These are phyloP conservation scores for Globisporangium viniferum DNA, from an alignment of 352 stramenopile genomes.

Conservation along the genomic window DNA sequence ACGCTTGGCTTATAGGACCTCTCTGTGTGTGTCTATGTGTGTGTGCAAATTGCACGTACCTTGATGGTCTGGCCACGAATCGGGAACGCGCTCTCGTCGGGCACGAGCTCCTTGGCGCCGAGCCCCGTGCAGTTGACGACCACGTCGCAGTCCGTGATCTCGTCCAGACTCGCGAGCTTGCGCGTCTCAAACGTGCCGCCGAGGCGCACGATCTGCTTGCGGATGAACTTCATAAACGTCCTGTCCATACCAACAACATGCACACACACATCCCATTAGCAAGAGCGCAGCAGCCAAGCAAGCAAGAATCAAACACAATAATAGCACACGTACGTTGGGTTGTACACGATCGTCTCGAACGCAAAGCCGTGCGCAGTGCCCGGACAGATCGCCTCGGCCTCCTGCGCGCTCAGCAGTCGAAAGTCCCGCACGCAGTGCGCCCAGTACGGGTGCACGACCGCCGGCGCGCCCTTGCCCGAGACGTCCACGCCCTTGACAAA, in stretches of 20 bases:
- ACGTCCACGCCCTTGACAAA: conserved; percentile 48
- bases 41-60: conserved; percentile 14
- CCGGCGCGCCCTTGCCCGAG: conserved; percentile 27
- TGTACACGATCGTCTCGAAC: conserved; percentile 69
- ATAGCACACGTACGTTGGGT: conserved; percentile 28
- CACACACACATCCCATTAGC: too few species aligned
- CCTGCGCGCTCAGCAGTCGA: conserved; percentile 35
- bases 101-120: conserved; percentile 38
- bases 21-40: background rate
- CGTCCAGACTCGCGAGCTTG: conserved; percentile 28
- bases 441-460: conserved; percentile 59
- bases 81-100: conserved; percentile 41
- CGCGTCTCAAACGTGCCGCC: conserved; percentile 55
- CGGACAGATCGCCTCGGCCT: conserved; percentile 33
- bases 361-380: conserved; percentile 46
- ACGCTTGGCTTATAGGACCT: background rate
- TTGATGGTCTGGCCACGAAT: conserved; percentile 66
- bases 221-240: conserved; percentile 48
- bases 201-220: conserved; percentile 35
- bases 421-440: conserved; percentile 62
- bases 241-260: conserved; percentile 17
- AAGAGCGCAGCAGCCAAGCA: too few species aligned
- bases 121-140: conserved; percentile 66
- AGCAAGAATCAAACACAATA: background rate
- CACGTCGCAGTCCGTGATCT: conserved; percentile 38